phyloP scores from a whole-genome alignment of 2,329 filamentous ascomycete genomes.

The Monosporascus sp. region DNA sequence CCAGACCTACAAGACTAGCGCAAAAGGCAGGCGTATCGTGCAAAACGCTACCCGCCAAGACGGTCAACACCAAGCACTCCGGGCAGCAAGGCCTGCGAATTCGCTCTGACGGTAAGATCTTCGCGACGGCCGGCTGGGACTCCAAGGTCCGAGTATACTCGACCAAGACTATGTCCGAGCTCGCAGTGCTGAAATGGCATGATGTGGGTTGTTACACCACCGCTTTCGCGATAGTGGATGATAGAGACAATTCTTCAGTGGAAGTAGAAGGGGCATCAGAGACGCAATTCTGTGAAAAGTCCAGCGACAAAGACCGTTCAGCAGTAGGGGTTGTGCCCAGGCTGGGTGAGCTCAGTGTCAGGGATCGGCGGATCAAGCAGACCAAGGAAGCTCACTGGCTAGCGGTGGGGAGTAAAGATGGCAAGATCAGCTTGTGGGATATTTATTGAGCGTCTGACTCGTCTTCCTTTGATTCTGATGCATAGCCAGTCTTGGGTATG shows the following conservation, averaged over 20 bases:
- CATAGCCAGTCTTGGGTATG: no score
- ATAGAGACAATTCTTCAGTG: slow-evolving; percentile 4
- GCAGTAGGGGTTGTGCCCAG: slow-evolving; percentile 9
- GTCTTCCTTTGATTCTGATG: background rate
- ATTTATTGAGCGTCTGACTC: slow-evolving; percentile 56
- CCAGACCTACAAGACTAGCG: slow-evolving; percentile 10
- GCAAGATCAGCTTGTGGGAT: slow-evolving; percentile 93
- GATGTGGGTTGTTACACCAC: slow-evolving; percentile 79
- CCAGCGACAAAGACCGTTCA: no score
- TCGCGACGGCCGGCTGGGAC: slow-evolving; percentile 94
- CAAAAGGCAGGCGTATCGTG: slow-evolving; percentile 7
- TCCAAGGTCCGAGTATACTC: slow-evolving; percentile 75
- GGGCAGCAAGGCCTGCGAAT: slow-evolving; percentile 80
- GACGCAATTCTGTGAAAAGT: no score
- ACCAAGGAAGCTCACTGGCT: slow-evolving; percentile 79
- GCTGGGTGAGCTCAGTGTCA: slow-evolving; percentile 44
- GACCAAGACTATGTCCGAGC: slow-evolving; percentile 71
- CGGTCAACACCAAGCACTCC: slow-evolving; percentile 74
- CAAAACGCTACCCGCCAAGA: slow-evolving; percentile 49
- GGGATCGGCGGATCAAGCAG: slow-evolving; percentile 56
- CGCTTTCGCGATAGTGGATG: slow-evolving; percentile 56
- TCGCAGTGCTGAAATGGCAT: slow-evolving; percentile 94
- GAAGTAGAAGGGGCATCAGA: slow-evolving; percentile 1
- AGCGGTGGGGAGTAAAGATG: slow-evolving; percentile 87
- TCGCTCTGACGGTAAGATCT: slow-evolving; percentile 73